Evolutionary conservation across 129 eudicot species (phyloP).

Genomic region (Tanacetum coccineum): DNA sequence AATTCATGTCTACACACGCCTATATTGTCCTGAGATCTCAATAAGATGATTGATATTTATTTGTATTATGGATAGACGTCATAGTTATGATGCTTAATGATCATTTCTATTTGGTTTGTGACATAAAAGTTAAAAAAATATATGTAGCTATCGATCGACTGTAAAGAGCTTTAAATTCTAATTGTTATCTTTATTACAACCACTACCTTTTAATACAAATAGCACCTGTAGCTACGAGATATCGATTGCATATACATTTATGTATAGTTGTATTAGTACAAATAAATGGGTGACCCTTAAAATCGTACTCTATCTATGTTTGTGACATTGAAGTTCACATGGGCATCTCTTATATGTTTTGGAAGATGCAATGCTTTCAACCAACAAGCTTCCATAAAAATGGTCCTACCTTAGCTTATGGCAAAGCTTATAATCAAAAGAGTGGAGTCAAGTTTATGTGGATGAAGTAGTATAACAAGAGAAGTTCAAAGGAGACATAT

Average conservation of each 20-base stretch:
- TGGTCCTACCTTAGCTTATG: constrained; percentile 38
- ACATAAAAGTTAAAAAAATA: background rate
- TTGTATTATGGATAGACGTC: background rate
- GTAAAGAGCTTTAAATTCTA: too few species aligned
- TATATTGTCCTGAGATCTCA: background rate
- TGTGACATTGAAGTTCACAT: constrained; percentile 37
- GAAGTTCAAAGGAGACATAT: constrained; percentile 34
- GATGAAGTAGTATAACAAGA: constrained; percentile 31
- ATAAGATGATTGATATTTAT: background rate
- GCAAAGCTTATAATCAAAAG: constrained; percentile 28
- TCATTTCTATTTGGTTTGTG: background rate
- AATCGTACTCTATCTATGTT: constrained; percentile 22
- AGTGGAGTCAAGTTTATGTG: constrained; percentile 33
- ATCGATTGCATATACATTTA: background rate
- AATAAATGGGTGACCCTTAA: constrained; percentile 6
- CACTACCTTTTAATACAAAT: background rate
- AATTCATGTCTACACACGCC: background rate
- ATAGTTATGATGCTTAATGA: background rate
- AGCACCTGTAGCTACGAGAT: background rate
- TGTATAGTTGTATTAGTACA: background rate
- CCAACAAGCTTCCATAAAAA: constrained; percentile 33
- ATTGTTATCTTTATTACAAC: background rate
- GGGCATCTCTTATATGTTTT: constrained; percentile 34
- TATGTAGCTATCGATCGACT: too few species aligned
- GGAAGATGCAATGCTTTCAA: constrained; percentile 37